Evolutionary conservation across 2,329 filamentous ascomycete genomes (phyloP).

Genomic region (Pseudogymnoascus sp.): DNA sequence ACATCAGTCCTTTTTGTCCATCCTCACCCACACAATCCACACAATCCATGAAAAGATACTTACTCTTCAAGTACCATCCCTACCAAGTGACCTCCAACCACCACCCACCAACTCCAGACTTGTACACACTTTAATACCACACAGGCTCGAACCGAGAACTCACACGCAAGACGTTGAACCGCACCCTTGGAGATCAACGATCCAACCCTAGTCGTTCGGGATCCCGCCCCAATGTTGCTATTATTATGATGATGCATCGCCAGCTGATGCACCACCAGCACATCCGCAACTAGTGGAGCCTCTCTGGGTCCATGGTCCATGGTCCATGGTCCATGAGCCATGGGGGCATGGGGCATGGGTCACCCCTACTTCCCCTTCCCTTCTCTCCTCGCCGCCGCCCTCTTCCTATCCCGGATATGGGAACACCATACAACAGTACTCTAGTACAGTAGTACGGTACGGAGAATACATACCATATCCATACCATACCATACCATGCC

Average conservation of each 20-base stretch:
- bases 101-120: background rate
- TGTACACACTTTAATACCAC: background rate
- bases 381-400: background rate
- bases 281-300: background rate
- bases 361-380: background rate
- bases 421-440: background rate
- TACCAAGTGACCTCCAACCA: background rate
- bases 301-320: no score
- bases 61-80: background rate
- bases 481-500: background rate
- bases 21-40: background rate
- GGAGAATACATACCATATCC: background rate
- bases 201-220: background rate
- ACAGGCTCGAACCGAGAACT: background rate
- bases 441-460: background rate
- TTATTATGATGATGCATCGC: constrained; percentile 3
- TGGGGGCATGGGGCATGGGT: background rate
- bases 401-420: constrained; percentile 5
- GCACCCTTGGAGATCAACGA: background rate
- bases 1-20: background rate
- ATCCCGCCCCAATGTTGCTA: background rate
- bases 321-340: no score
- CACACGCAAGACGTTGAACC: constrained; percentile 4
- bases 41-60: background rate
- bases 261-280: constrained; percentile 6